Conservation (phyloP, 768 basidiomycete species). For the Suillus bovinus region DNA sequence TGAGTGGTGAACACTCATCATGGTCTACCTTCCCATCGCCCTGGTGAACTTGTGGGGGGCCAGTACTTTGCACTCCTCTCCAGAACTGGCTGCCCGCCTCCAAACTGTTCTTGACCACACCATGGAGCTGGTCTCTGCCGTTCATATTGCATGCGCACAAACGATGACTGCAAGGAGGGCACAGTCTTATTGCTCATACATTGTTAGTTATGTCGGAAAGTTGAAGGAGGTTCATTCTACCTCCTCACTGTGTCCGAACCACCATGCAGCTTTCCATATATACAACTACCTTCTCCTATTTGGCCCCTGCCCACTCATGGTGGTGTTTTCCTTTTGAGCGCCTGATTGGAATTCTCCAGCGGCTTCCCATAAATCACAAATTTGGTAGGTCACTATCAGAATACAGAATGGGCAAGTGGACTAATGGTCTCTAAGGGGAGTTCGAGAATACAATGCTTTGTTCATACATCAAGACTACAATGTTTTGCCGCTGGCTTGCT, state of each 20-base stretch:
- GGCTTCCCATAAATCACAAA: constrained; percentile 33
- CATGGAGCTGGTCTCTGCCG: constrained; percentile 31
- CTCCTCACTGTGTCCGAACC: constrained; percentile 20
- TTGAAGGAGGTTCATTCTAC: constrained; percentile 24
- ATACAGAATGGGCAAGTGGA: constrained; percentile 10
- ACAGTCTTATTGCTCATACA: constrained; percentile 11
- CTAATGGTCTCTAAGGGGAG: constrained; percentile 10
- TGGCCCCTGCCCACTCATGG: constrained; percentile 40
- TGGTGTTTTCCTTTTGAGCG: constrained; percentile 42
- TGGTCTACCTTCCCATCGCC: constrained; percentile 20
- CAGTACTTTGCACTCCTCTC: background rate
- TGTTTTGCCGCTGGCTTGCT: constrained; percentile 13
- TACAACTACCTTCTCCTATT: constrained; percentile 35
- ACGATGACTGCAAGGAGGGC: constrained; percentile 14
- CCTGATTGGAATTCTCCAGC: constrained; percentile 38
- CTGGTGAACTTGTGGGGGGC: constrained; percentile 22
- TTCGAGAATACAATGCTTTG: constrained; percentile 12
- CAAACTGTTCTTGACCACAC: constrained; percentile 25
- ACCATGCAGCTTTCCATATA: constrained; percentile 32
- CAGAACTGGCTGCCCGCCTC: background rate
- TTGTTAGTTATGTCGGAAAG: constrained; percentile 20
- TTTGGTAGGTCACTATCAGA: constrained; percentile 20
- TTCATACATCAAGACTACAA: constrained; percentile 17
- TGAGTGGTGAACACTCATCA: constrained; percentile 17
- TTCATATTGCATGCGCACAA: constrained; percentile 19